Evolutionary conservation across 164 flowering plant species (phyloP).

Genomic region (Saururus chinensis): DNA sequence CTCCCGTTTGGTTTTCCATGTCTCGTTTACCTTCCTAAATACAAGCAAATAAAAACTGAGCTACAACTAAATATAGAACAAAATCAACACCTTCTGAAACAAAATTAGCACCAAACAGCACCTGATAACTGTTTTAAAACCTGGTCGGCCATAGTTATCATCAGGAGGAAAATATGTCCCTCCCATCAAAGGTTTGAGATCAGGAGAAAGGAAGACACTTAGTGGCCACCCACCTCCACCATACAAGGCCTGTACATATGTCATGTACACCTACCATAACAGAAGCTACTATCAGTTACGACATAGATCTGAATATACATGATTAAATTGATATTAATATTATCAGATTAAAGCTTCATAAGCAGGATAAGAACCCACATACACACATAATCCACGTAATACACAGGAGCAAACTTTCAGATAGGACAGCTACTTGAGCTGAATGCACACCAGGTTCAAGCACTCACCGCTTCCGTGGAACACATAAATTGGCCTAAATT

Average conservation of each 20-base stretch:
- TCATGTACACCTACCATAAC: conserved; percentile 77
- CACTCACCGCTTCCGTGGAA: too few species aligned
- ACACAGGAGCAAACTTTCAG: too few species aligned
- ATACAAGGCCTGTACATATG: conserved; percentile 89
- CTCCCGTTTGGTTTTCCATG: conserved; percentile 77
- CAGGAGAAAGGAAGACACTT: conserved; percentile 83
- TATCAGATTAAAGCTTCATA: too few species aligned
- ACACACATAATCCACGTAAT: too few species aligned
- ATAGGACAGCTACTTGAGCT: too few species aligned
- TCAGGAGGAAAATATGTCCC: conserved; percentile 96
- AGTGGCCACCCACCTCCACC: conserved; percentile 99
- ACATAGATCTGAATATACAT: neutral
- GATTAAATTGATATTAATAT: too few species aligned
- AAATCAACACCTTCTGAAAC: neutral
- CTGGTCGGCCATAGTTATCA: conserved; percentile 85
- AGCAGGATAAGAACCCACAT: too few species aligned
- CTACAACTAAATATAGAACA: neutral
- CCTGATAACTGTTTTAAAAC: conserved; percentile 88
- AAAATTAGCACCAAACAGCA: conserved; percentile 6
- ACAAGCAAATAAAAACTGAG: neutral
- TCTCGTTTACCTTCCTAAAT: conserved; percentile 75
- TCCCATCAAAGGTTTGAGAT: conserved; percentile 92
- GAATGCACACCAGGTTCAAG: too few species aligned
- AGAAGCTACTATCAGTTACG: neutral
- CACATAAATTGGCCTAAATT: too few species aligned